These are phyloP conservation scores for Forsythia suspensa DNA, from an alignment of 257 asterid species.

Conservation along the genomic window DNA sequence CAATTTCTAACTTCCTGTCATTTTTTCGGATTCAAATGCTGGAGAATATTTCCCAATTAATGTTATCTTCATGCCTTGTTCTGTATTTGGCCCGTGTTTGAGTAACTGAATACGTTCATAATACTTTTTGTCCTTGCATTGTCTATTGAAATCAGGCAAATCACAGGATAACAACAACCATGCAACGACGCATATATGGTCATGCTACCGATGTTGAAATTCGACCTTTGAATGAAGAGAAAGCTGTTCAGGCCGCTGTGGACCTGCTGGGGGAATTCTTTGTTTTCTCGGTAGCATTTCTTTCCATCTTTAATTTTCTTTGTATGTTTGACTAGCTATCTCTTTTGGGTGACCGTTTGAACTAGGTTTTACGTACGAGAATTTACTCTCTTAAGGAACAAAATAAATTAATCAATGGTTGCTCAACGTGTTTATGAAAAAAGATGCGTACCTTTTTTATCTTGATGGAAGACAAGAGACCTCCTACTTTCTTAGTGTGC, in stretches of 20 bases:
- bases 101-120: conserved; percentile 6
- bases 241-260: conserved; percentile 92
- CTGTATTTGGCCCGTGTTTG: neutral
- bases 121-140: conserved; percentile 10
- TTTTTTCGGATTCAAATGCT: neutral
- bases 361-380: neutral
- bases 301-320: conserved; percentile 21
- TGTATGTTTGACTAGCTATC: neutral
- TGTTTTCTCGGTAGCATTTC: conserved; percentile 68
- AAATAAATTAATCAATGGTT: neutral
- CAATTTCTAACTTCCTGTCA: neutral
- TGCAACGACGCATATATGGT: conserved; percentile 89
- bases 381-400: neutral
- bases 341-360: neutral
- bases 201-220: conserved; percentile 96
- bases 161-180: conserved; percentile 84
- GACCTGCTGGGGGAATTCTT: conserved; percentile 90
- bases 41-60: neutral
- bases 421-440: neutral
- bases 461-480: neutral
- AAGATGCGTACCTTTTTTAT: neutral
- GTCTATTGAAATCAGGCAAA: conserved; percentile 57
- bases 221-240: conserved; percentile 92
- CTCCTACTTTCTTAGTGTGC: neutral
- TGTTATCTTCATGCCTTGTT: neutral